Percentiles rank a stretch among this genome's conserved stretches.
These are phyloP conservation scores for Lycium barbarum DNA, from an alignment of 257 asterid genomes.

Conservation along the genomic window DNA sequence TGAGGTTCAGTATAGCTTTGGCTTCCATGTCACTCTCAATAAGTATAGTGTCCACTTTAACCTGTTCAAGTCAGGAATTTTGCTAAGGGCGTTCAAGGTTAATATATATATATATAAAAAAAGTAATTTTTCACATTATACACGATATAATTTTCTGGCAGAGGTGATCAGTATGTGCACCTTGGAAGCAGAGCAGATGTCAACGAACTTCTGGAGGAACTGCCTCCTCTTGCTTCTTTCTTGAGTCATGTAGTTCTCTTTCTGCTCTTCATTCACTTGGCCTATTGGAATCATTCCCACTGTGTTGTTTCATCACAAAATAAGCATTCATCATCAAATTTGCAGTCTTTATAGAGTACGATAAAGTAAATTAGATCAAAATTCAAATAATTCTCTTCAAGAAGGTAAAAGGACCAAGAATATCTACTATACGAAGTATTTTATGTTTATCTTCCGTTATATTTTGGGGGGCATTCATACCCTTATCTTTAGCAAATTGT, in stretches of 20 bases:
- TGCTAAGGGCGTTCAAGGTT: no score
- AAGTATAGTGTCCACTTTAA: constrained; percentile 71
- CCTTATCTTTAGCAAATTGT: background rate
- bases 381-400: background rate
- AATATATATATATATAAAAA: background rate
- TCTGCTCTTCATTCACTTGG: constrained; percentile 69
- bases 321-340: background rate
- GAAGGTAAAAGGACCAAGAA: background rate
- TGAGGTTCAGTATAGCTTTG: constrained; percentile 77
- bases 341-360: background rate
- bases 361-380: background rate
- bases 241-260: constrained; percentile 51
- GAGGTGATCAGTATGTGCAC: constrained; percentile 36
- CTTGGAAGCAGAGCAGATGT: constrained; percentile 56
- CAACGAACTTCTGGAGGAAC: constrained; percentile 59
- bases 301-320: constrained; percentile 46
- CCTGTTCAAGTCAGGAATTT: constrained; percentile 37
- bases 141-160: background rate
- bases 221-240: constrained; percentile 60
- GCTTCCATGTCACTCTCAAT: constrained; percentile 79
- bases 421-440: background rate
- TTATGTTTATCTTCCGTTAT: background rate
- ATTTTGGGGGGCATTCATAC: no score
- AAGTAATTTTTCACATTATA: background rate
- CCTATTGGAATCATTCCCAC: constrained; percentile 72